A percentile compares a stretch with the other conserved stretches of the same genome.
phyloP scores from a whole-genome alignment of 2,329 filamentous ascomycete species.

The Alternaria brassicae region DNA sequence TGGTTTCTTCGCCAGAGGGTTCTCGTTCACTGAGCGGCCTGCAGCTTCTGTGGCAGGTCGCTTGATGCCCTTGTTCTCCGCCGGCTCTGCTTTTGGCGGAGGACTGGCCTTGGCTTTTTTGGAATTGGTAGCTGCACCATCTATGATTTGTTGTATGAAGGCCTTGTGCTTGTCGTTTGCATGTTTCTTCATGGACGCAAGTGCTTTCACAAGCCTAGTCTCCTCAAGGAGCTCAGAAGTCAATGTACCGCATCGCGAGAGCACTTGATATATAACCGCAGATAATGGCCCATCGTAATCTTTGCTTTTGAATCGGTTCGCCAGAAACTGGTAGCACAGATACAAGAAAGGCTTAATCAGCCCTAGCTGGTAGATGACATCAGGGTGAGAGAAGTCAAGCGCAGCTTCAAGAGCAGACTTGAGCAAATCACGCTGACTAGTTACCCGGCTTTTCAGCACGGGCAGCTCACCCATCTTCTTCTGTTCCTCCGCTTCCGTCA shows the following conservation, averaged over 20 bases:
- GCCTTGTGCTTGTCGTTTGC: slow-evolving; percentile 70
- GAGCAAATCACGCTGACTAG: slow-evolving; percentile 64
- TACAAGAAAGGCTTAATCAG: slow-evolving; percentile 53
- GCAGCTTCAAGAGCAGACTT: slow-evolving; percentile 58
- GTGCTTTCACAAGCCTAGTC: slow-evolving; percentile 70
- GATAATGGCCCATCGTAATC: slow-evolving; percentile 55
- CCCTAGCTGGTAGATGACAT: slow-evolving; percentile 53
- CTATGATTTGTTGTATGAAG: slow-evolving; percentile 65
- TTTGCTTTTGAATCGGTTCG: slow-evolving; percentile 55
- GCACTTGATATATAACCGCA: slow-evolving; percentile 58
- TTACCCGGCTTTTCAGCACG: slow-evolving; percentile 63
- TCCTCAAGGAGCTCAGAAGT: slow-evolving; percentile 66
- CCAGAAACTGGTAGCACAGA: slow-evolving; percentile 58
- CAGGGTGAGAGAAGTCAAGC: slow-evolving; percentile 56
- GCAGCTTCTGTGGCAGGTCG: slow-evolving; percentile 33
- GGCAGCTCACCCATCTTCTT: slow-evolving; percentile 62
- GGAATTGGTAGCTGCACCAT: slow-evolving; percentile 52
- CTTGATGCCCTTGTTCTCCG: slow-evolving; percentile 43
- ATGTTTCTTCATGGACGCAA: slow-evolving; percentile 68
- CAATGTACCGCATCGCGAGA: slow-evolving; percentile 68
- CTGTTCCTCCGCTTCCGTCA: slow-evolving; percentile 65
- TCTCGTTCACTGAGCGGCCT: slow-evolving; percentile 27
- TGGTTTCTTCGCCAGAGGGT: slow-evolving; percentile 35
- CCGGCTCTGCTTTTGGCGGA: slow-evolving; percentile 31
- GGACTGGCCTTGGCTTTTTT: slow-evolving; percentile 47